Percentiles rank a stretch among this genome's conserved stretches.
Conservation (phyloP, 1,139 yeast genomes). For the Yarrowia galli region DNA sequence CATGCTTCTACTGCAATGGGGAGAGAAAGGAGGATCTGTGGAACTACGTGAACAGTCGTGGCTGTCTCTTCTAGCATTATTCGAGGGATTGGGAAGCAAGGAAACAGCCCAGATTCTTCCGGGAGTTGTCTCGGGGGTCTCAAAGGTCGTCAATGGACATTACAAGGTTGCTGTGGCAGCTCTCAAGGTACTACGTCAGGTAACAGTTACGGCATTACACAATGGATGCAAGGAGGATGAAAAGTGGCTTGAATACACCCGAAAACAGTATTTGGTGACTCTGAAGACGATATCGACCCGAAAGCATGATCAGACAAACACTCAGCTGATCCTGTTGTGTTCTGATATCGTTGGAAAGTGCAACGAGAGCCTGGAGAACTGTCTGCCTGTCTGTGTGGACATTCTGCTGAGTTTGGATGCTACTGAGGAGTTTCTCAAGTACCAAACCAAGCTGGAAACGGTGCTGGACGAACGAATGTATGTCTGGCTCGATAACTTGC, state of each 20-base stretch:
- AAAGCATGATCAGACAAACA: constrained; percentile 14
- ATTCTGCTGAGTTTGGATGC: constrained; percentile 25
- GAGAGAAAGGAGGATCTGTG: constrained; percentile 24
- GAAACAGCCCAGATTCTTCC: constrained; percentile 35
- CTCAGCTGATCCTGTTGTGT: constrained; percentile 11
- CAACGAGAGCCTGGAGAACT: constrained; percentile 21
- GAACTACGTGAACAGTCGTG: constrained; percentile 24
- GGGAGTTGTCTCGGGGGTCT: constrained; percentile 25
- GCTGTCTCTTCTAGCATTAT: constrained; percentile 10
- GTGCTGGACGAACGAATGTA: constrained; percentile 36
- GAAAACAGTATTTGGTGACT: constrained; percentile 32
- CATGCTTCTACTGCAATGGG: constrained; percentile 23
- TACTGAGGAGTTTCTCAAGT: constrained; percentile 20
- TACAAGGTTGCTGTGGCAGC: constrained; percentile 20
- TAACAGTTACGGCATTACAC: constrained; percentile 13
- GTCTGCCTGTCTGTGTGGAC: constrained; percentile 21
- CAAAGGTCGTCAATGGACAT: constrained; percentile 37
- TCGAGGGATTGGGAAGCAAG: neutral
- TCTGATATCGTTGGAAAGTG: constrained; percentile 33
- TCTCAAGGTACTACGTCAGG: constrained; percentile 16
- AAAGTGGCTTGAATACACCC: constrained; percentile 34
- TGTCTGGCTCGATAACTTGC: constrained; percentile 33
- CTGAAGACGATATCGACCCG: constrained; percentile 24
- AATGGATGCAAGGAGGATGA: constrained; percentile 25
- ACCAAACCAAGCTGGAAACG: neutral